phyloP scores from a whole-genome alignment of 805 yeast species.

The Monosporozyma siamensis region DNA sequence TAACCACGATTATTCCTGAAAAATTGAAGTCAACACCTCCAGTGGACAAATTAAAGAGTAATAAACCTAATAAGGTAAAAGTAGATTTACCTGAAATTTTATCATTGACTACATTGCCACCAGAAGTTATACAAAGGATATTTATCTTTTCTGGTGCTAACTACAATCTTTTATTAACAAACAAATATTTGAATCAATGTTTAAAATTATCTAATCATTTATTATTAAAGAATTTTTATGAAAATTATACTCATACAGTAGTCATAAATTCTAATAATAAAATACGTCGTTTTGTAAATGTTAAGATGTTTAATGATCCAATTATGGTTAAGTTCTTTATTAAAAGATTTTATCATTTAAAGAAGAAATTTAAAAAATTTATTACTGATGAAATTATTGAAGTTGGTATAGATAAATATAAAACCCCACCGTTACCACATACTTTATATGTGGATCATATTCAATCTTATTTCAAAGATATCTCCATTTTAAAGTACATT shows the following conservation, averaged over 20 bases:
- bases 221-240: slow-evolving; percentile 1
- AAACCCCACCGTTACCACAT: slow-evolving; percentile 8
- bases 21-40: background rate
- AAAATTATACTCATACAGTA: slow-evolving; percentile 5
- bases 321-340: slow-evolving; percentile 6
- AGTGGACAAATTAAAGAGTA: too few relatives aligned
- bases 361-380: background rate
- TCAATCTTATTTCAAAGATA: slow-evolving; percentile 9
- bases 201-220: slow-evolving; percentile 4
- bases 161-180: slow-evolving; percentile 6
- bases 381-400: background rate
- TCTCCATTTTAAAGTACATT: slow-evolving; percentile 5
- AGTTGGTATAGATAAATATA: background rate
- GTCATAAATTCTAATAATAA: background rate
- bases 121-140: slow-evolving; percentile 12
- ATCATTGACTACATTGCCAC: slow-evolving; percentile 8
- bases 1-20: too few relatives aligned
- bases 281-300: slow-evolving; percentile 2
- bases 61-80: too few relatives aligned
- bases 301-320: slow-evolving; percentile 5
- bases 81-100: background rate
- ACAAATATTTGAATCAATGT: slow-evolving; percentile 11
- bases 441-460: slow-evolving; percentile 12
- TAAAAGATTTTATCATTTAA: slow-evolving; percentile 2
- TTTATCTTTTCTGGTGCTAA: slow-evolving; percentile 7